Evolutionary conservation across 83 land plant genomes (phyloP), one percentile per base, ranked within the genome.

Genomic region (Diphasiastrum complanatum): DNA sequence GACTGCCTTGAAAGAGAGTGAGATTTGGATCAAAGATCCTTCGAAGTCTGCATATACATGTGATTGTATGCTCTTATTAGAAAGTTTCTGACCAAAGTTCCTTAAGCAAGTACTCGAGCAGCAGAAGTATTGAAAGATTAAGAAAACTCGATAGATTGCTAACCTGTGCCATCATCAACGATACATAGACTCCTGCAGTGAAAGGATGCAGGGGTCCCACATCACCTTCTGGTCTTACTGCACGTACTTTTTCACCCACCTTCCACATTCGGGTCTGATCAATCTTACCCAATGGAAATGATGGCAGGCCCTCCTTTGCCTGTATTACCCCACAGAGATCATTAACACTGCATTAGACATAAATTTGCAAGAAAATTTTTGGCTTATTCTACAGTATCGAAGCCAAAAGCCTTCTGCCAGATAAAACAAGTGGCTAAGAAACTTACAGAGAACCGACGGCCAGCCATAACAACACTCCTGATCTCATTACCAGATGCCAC

Each of bases 81-180:
- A n/a, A n/a, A n/a, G n/a, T n/a, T n/a, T n/a, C n/a, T n/a, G n/a
- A n/a, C n/a, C n/a, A n/a, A n/a, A n/a, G n/a, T n/a, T n/a, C n/a
- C n/a, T n/a, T n/a, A n/a, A n/a, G n/a, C n/a, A n/a, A n/a, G n/a
- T n/a, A n/a, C n/a, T n/a, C 25, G 8, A 48, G 8, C 29, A 10
- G 33, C 23, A 29, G 33, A 19, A 20, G 38, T 22, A 29, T 22
- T 32, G 8, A 32, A 12, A 27, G 4, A 53, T 18, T 31, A 10
- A 16, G 5, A 64, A 26, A 35, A 20, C 12, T 23, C 29, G 26
- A 59, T 25, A 2, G 25, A 2, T 11, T 19, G 34, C 32, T 37
- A n/a, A 91, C 93, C 93, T 91, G 95, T 28, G 97, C 97, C 97
- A 91, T 91, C 95, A 91, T 87, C 27, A 82, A 56, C 1, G 97